Conservation (phyloP, 768 basidiomycete species). For the Collybia mongolica region DNA sequence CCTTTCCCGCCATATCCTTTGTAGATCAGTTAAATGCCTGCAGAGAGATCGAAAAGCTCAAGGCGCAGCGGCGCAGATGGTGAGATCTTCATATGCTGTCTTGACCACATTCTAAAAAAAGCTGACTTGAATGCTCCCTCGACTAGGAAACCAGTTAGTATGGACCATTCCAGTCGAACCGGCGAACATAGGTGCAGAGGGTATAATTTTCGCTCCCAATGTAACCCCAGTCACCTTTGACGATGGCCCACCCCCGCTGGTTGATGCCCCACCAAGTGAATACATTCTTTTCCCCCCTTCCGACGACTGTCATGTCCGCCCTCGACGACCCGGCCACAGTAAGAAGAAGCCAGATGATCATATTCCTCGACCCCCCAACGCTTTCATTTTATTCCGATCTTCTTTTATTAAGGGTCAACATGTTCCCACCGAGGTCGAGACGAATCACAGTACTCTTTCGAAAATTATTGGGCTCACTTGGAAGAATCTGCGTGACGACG, state of each 20-base stretch:
- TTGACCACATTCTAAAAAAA: not conserved
- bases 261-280: conserved; percentile 32
- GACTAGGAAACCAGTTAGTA: conserved; percentile 39
- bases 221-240: conserved; percentile 59
- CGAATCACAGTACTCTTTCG: conserved; percentile 79
- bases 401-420: conserved; percentile 79
- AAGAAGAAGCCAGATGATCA: conserved; percentile 75
- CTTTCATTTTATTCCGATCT: conserved; percentile 85
- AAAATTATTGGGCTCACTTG: conserved; percentile 86
- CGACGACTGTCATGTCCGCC: conserved; percentile 25
- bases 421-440: conserved; percentile 75
- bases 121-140: conserved; percentile 8
- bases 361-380: conserved; percentile 83
- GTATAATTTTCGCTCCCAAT: conserved; percentile 57
- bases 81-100: conserved; percentile 19
- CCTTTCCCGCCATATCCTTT: conserved; percentile 2
- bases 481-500: conserved; percentile 74
- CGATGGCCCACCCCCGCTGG: conserved; percentile 40
- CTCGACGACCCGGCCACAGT: conserved; percentile 51
- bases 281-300: conserved; percentile 60
- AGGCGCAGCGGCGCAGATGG: conserved; percentile 35
- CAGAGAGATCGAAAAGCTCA: conserved; percentile 40
- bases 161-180: conserved; percentile 45
- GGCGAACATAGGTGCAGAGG: conserved; percentile 19
- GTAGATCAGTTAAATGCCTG: conserved; percentile 38